Base-by-base conservation (phyloP, 2,329 filamentous ascomycete genomes). In the Pseudogymnoascus verrucosus region DNA sequence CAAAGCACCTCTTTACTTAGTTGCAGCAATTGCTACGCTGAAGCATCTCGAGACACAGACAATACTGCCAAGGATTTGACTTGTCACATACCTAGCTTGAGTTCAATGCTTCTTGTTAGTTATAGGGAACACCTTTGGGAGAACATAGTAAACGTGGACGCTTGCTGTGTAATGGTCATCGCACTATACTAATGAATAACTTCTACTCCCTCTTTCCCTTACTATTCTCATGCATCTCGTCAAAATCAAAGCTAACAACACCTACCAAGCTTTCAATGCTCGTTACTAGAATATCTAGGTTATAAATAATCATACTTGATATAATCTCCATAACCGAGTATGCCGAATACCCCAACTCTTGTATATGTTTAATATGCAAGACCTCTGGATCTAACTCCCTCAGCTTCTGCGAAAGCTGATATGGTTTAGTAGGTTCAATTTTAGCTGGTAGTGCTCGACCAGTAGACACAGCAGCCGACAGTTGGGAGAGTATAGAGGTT, bases 341-440 rank as follows among this genome's bases (percentile, higher is more conserved):
- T 39, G 59, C 59, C 14, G 59, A 61, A 42, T 61, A 61, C 8
- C 59, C 59, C 36, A 34, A 16, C 34, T 61, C 59, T n/a, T 61
- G 59, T 26, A 61, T 42, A 39, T 61, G 34, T 21, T 61, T 61
- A 12, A 61, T 61, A 39, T 39, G 28, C 8, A 61, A 39, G 11
- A 61, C 59, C 34, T 61, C 59, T 39, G 59, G 59, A 42, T 61
- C 59, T 7, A 61, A n/a, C 59, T 61, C 59, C 34, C 59, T 61
- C 7, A 61, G 36, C 28, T n/a, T 61, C 12, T 36, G n/a, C 10
- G 59, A 61, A n/a, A 61, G 59, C 39, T 61, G 28, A 42, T 61
- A 61, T 61, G 59, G 59, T 61, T 21, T 61, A 39, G 59, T 11
- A 26, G 36, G n/a, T 12, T 61, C 59, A 12, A 61, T 37, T 42